Evolutionary conservation across 2,329 filamentous ascomycete genomes (phyloP).

Genomic region (Fusarium coicis): DNA sequence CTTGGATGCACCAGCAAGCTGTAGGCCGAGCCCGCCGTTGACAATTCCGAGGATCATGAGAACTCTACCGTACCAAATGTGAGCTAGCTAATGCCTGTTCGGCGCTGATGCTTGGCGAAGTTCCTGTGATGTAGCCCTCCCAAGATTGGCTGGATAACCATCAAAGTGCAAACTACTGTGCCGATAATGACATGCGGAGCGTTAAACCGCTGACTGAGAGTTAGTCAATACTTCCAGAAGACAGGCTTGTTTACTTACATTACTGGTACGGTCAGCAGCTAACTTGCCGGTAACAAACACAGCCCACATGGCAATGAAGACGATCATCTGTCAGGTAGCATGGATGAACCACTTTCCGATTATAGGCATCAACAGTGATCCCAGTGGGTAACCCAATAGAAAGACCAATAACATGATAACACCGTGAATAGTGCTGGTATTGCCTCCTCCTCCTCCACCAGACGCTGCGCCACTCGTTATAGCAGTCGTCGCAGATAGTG

Average conservation of each 20-base stretch:
- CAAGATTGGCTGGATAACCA: constrained; percentile 67
- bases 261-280: not conserved
- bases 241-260: not conserved
- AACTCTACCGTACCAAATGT: constrained; percentile 70
- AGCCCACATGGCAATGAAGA: not conserved
- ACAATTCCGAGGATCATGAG: constrained; percentile 67
- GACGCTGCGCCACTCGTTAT: not conserved
- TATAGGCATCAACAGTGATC: not conserved
- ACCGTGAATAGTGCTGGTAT: not conserved
- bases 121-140: constrained; percentile 67
- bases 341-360: not conserved
- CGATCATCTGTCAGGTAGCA: not conserved
- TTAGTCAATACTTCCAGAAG: not conserved
- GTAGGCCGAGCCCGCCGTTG: constrained; percentile 70
- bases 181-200: constrained; percentile 65
- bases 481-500: not conserved
- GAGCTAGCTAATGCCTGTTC: constrained; percentile 64
- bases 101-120: constrained; percentile 57
- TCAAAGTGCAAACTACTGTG: constrained; percentile 61
- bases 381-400: not conserved
- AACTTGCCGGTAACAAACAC: not conserved
- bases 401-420: not conserved
- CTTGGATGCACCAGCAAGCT: constrained; percentile 54
- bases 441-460: not conserved
- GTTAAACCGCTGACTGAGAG: constrained; percentile 57